Percentiles rank a stretch among this genome's conserved stretches.
Conservation (phyloP, 73 alveolate species). For the Paramecium primaurelia region DNA sequence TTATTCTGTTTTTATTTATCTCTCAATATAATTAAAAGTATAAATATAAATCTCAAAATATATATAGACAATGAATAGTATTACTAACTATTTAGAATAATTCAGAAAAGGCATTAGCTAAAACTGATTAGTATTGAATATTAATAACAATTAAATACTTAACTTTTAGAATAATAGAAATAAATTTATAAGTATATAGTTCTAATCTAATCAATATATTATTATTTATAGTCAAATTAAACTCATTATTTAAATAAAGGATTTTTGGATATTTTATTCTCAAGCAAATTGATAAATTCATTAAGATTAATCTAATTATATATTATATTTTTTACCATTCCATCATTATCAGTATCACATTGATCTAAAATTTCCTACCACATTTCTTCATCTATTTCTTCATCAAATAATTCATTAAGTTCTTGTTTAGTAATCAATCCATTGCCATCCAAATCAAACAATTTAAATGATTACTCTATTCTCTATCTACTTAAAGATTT, state of each 20-base stretch:
- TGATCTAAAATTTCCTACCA: conserved; percentile 19
- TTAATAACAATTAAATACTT: no score
- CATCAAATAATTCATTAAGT: conserved; percentile 35
- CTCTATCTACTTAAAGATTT: neutral
- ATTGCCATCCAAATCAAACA: conserved; percentile 47
- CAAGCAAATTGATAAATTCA: conserved; percentile 11
- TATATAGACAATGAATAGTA: no score
- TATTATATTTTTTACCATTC: neutral
- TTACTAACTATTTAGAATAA: no score
- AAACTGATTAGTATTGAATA: no score
- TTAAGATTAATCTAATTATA: neutral
- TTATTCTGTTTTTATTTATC: no score
- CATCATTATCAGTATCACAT: conserved; percentile 34
- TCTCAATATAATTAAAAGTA: no score
- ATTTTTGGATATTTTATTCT: neutral
- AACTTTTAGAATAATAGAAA: no score
- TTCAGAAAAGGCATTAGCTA: no score
- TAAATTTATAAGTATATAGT: neutral
- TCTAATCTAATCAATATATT: neutral
- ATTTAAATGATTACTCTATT: conserved; percentile 17
- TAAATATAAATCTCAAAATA: no score
- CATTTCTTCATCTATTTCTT: conserved; percentile 34
- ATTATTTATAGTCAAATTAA: neutral
- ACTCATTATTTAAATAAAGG: neutral
- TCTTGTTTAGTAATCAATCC: conserved; percentile 23